Conservation (phyloP, 2,329 filamentous ascomycete species). For the Dactylonectria macrodidyma region DNA sequence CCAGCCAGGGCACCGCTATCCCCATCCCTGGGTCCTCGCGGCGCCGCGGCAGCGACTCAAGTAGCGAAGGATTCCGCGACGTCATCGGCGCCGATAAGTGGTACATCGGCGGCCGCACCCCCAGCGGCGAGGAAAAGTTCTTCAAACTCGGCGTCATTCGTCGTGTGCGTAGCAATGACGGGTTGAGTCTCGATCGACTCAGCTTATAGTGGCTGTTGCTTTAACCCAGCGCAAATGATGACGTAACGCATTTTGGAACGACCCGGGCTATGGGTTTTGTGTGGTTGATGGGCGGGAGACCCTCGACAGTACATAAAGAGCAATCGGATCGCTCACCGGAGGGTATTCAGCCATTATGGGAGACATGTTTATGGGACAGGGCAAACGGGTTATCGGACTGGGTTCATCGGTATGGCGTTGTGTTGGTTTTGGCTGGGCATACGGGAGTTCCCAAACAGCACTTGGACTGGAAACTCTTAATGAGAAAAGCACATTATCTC, state of each 20-base stretch:
- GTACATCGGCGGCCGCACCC: slow-evolving; percentile 85
- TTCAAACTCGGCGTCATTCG: slow-evolving; percentile 85
- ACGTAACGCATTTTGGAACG: slow-evolving; percentile 10
- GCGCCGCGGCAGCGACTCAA: slow-evolving; percentile 81
- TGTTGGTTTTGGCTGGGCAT: slow-evolving; percentile 8
- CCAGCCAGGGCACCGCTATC: slow-evolving; percentile 51
- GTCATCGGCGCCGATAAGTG: slow-evolving; percentile 81
- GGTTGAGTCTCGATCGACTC: slow-evolving; percentile 81
- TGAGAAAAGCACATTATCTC: slow-evolving; percentile 27
- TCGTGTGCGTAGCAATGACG: slow-evolving; percentile 80
- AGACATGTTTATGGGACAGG: slow-evolving; percentile 17
- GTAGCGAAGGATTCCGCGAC: slow-evolving; percentile 82
- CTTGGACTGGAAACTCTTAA: slow-evolving; percentile 31
- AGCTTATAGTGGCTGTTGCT: slow-evolving; percentile 72
- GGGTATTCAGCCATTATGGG: slow-evolving; percentile 7
- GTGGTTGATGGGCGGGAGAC: slow-evolving; percentile 13
- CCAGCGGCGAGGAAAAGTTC: slow-evolving; percentile 83
- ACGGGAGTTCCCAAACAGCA: slow-evolving; percentile 13
- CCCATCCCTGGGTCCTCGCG: slow-evolving; percentile 59
- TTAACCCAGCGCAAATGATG: slow-evolving; percentile 6
- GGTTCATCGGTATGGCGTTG: slow-evolving; percentile 30
- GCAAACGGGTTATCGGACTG: slow-evolving; percentile 9
- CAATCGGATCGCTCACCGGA: slow-evolving; percentile 22
- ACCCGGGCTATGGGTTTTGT: slow-evolving; percentile 6
- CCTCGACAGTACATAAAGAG: slow-evolving; percentile 23